These are phyloP conservation scores for Cardamine occulta DNA, from an alignment of 345 rosid genomes.

Conservation along the genomic window DNA sequence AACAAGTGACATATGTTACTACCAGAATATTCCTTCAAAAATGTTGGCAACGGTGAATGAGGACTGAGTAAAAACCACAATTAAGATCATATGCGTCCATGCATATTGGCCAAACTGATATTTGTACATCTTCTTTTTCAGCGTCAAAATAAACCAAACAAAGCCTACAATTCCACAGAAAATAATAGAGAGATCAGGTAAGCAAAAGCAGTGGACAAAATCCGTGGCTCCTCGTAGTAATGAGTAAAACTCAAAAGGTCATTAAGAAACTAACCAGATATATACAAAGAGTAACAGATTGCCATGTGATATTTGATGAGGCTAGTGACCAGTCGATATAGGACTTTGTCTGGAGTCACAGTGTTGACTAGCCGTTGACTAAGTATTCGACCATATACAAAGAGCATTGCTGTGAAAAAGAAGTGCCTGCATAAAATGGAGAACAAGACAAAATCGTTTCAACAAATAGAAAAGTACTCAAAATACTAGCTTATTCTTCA, in stretches of 20 bases:
- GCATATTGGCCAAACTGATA: slow-evolving; percentile 93
- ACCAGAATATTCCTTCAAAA: slow-evolving; percentile 94
- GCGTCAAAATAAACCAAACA: slow-evolving; percentile 80
- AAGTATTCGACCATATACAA: slow-evolving; percentile 88
- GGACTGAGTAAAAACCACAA: slow-evolving; percentile 84
- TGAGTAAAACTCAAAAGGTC: neutral
- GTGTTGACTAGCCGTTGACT: slow-evolving; percentile 81
- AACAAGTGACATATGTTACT: slow-evolving; percentile 10
- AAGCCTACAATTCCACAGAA: slow-evolving; percentile 45
- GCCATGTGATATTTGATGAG: slow-evolving; percentile 83
- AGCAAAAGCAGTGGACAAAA: slow-evolving; percentile 11
- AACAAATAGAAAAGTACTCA: neutral
- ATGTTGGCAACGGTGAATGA: slow-evolving; percentile 87
- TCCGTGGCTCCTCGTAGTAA: neutral
- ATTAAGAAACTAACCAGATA: slow-evolving; percentile 60
- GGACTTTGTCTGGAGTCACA: slow-evolving; percentile 72
- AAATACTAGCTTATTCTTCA: neutral
- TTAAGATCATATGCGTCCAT: slow-evolving; percentile 92
- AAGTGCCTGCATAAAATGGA: slow-evolving; percentile 60
- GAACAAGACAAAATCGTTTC: neutral
- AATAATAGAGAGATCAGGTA: neutral
- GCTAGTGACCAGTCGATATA: slow-evolving; percentile 65
- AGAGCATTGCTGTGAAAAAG: slow-evolving; percentile 87
- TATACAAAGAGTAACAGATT: slow-evolving; percentile 74
- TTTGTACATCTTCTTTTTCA: slow-evolving; percentile 93